Evolutionary conservation across 73 alveolate genomes (phyloP), one percentile per base, ranked within the genome.

Genomic region (Paramecium tetraurelia): DNA sequence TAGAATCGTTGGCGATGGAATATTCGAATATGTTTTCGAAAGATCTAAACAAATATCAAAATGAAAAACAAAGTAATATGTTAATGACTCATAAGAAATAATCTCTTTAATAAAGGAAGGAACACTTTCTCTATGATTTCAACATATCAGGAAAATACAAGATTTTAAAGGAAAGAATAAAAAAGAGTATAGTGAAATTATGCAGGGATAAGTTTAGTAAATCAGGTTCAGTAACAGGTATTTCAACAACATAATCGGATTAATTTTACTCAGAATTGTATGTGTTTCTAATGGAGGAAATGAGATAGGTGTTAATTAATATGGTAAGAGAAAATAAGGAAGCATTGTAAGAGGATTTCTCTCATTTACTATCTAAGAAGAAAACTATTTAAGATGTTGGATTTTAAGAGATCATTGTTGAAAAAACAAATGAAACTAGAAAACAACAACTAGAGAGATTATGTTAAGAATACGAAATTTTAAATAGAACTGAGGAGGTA

Each of bases 101-200:
- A 70, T 86, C 96, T 59, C 96, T 95, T 53, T 98, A 97, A 87
- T 95, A 94, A 70, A 94, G 99, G 76, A 97, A 97, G 93, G 97
- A 97, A 85, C 95, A 96, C 85, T 98, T 96, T 92, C 92, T 98
- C 36, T 98, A 97, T 93, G 98, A 98, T 87, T 97, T 98, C 92
- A 98, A 98, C 93, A 95, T 97, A 27, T 89, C 97, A 44, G 99
- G 99, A 71, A 98, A 96, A 95, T 98, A 98, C 44, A 98, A 97
- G 92, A 94, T 96, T 72, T 94, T 98, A 71, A 98, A 98, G 92
- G 99, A 97, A 76, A 98, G 98, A 92, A 92, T 98, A 58, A 98
- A 97, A 94, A 98, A 97, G 93, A 93, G 98, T 58, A 98, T 98
- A 9, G 99, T 97, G n/a, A 96, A 97, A 86, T 95, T 98, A 41